A percentile compares a stretch with the other conserved stretches of the same genome.
Conservation (phyloP, 2,329 filamentous ascomycete genomes). For the Botryotinia calthae region DNA sequence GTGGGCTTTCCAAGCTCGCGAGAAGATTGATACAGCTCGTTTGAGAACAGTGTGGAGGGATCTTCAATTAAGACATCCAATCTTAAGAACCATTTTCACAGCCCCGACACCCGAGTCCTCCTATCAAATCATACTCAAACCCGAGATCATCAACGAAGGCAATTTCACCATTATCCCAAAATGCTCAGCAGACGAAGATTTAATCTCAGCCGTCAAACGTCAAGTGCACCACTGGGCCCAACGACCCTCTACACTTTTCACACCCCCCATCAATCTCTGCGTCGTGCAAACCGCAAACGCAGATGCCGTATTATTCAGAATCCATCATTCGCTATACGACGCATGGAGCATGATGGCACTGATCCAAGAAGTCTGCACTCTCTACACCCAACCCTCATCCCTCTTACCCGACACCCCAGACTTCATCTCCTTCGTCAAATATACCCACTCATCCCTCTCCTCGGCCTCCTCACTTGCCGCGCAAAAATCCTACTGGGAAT, state of each 20-base stretch:
- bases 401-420: neutral
- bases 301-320: constrained; percentile 3
- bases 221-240: neutral
- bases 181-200: neutral
- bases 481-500: neutral
- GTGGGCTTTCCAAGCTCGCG: constrained; percentile 7
- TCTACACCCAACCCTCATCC: neutral
- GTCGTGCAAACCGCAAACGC: neutral
- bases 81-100: constrained; percentile 6
- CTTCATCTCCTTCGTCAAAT: neutral
- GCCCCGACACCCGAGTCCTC: neutral
- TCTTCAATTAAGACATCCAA: neutral
- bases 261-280: constrained; percentile 6
- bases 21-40: neutral
- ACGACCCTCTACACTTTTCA: constrained; percentile 4
- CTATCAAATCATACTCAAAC: constrained; percentile 1
- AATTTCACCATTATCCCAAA: neutral
- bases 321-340: constrained; percentile 12
- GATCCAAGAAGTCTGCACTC: neutral
- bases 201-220: neutral
- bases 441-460: neutral
- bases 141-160: neutral
- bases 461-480: neutral
- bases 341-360: constrained; percentile 11
- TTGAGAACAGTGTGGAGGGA: neutral